Evolutionary conservation across 129 eudicot species (phyloP), one percentile per base, ranked within the genome.

Genomic region (Chrysanthemum lavandulifolium): DNA sequence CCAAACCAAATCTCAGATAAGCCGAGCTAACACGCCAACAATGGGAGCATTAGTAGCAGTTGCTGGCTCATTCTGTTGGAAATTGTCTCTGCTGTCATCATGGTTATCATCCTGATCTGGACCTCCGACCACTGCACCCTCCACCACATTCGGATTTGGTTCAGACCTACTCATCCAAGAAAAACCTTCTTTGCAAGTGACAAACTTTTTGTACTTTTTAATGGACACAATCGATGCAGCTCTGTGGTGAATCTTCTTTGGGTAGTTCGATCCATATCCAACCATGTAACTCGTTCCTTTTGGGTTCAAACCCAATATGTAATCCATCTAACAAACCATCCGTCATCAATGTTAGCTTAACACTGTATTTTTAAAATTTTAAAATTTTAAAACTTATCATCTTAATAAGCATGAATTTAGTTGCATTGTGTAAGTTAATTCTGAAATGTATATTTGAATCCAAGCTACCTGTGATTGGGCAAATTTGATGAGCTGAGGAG

Each of bases 211-310:
- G 57, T 52, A 2, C 15, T 52, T 52, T 14, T 52, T 52, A 14
- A 13, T 52, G 57, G 57, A 52, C 57, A 52, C 57, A 13, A 52
- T 52, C 15, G 57, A 52, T 13, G 57, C 57, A 52, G n/a, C 57
- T 52, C 57, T 52, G 15, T 52, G 57, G 15, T 52, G 57, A 52
- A 52, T 16, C 57, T 11, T 52, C 57, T 52, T 11, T 52, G 57
- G 57, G 15, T 52, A 52, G 57, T 52, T 52, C 15, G 6, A 1
- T 11, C 57, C 57, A 52, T 52, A 52, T 52, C 57, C 57, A 0
- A 52, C 57, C 57, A 52, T 52, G 57, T 52, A 52, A 52, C 57
- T 52, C 57, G 2, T 52, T 52, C 57, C 57, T 52, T 52, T 52
- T 52, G 57, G 57, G 57, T 52, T 52, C 57, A 14, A 7, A 52